phyloP scores from a whole-genome alignment of 331 rosid species.

The Quercus phellos region DNA sequence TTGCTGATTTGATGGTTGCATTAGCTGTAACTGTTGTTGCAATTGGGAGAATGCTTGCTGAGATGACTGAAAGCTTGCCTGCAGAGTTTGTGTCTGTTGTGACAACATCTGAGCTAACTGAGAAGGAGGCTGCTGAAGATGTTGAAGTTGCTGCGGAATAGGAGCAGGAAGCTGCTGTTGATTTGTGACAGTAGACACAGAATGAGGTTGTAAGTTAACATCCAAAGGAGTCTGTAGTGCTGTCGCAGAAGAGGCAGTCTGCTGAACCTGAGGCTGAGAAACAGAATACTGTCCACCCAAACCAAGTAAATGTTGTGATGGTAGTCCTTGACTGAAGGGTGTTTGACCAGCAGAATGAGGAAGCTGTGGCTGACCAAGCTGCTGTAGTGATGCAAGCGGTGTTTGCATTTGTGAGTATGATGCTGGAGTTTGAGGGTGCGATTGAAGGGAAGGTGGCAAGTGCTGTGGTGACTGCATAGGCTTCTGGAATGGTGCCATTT shows the following conservation, averaged over 20 bases:
- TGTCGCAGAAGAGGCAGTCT: conserved; percentile 40
- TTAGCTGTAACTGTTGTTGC: conserved; percentile 82
- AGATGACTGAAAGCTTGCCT: conserved; percentile 95
- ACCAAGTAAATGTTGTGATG: conserved; percentile 38
- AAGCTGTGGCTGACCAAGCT: conserved; percentile 56
- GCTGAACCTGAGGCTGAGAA: conserved; percentile 63
- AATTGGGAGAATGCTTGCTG: conserved; percentile 94
- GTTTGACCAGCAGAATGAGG: conserved; percentile 55
- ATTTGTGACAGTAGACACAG: conserved; percentile 33
- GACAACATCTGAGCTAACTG: conserved; percentile 89
- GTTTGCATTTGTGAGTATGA: conserved; percentile 51
- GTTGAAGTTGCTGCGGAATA: conserved; percentile 54
- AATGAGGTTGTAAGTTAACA: conserved; percentile 38
- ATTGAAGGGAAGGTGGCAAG: conserved; percentile 53
- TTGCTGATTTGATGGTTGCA: conserved; percentile 87
- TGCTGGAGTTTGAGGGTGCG: conserved; percentile 44
- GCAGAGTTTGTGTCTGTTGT: conserved; percentile 84
- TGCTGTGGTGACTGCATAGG: conserved; percentile 66
- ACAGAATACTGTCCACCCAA: conserved; percentile 43
- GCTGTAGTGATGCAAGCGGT: conserved; percentile 42
- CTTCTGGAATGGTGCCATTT: conserved; percentile 58
- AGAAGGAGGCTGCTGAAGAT: conserved; percentile 76
- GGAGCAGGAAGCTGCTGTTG: conserved; percentile 48
- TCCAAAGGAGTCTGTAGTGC: conserved; percentile 42
- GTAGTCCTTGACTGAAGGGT: conserved; percentile 35